Evolutionary conservation across 352 stramenopile genomes (phyloP), one percentile per base, ranked within the genome.

Genomic region (Phytophthora pini): DNA sequence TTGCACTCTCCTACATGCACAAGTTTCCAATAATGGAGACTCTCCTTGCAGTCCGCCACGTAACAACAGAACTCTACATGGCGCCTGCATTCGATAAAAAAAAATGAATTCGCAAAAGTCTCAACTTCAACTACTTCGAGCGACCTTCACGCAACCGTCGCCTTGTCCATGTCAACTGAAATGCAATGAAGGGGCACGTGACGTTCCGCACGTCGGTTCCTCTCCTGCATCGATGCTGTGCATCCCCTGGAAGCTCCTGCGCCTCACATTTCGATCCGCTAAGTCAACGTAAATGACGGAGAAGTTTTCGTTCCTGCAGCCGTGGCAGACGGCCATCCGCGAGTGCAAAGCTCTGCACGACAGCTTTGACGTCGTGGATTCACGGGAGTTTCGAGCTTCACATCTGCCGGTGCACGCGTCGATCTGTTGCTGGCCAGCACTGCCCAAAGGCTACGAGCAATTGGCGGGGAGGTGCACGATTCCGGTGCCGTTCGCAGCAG

Each of bases 41-140:
- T 20, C 17, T 20, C 17, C 17, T 20, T 73, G 13, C 97, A 88
- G 82, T 99, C 97, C 11, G 97, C 96, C 68, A 95, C 92, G 72
- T 4, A 99, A 99, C 84, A 13, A 11, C 31, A 34, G 1, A 36
- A 36, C 8, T 36, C 3, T 4, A 13, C 8, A 13, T 13, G 31
- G 8, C 31, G 31, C 13, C 31, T 36, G 24, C 29, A 32, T 32
- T 32, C 29, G 29, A 32, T 32, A 36, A 13, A 36, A 36, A 26
- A 26, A 26, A 26, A 26, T 26, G 24, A 26, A 26, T 26, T 26
- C 24, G 24, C 24, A 26, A 32, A 32, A 32, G 29, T 32, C 7
- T 32, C 5, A 32, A 32, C 31, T 36, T 36, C 31, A 36, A 36
- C 31, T 36, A 13, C n/a, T 43, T 43, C 5, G 13, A 22, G n/a